phyloP scores from a whole-genome alignment of 2,329 filamentous ascomycete species.

The Decorospora gaudefroyi region DNA sequence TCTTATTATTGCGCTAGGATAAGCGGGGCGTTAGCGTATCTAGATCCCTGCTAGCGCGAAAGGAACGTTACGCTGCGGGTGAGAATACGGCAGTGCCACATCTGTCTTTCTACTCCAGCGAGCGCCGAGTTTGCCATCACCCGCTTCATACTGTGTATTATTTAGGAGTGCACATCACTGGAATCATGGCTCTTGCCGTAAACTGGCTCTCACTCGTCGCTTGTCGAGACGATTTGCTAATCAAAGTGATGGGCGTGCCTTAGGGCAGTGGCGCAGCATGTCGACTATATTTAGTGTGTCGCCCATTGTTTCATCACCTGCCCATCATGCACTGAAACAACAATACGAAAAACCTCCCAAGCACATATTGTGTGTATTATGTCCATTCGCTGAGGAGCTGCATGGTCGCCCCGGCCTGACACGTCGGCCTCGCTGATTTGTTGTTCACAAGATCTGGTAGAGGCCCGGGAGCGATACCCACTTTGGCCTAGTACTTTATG shows the following conservation, averaged over 20 bases:
- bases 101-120: not conserved
- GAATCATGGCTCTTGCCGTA: not conserved
- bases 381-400: too few relatives aligned
- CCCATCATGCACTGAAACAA: not conserved
- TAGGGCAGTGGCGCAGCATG: slow-evolving; percentile 17
- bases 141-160: not conserved
- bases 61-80: too few relatives aligned
- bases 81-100: slow-evolving; percentile 11
- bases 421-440: too few relatives aligned
- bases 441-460: too few relatives aligned
- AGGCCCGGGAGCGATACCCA: too few relatives aligned
- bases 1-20: too few relatives aligned
- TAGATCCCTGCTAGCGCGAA: too few relatives aligned
- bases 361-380: too few relatives aligned
- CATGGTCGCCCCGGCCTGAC: too few relatives aligned
- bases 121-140: too few relatives aligned
- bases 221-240: slow-evolving; percentile 6
- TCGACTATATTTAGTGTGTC: slow-evolving; percentile 14
- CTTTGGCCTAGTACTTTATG: too few relatives aligned
- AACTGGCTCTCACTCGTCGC: not conserved
- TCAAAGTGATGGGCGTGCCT: slow-evolving; percentile 3
- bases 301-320: slow-evolving; percentile 15
- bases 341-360: not conserved
- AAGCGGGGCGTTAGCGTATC: too few relatives aligned
- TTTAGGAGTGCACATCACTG: not conserved